A percentile compares a stretch with the other conserved stretches of the same genome.
Conservation (phyloP, 257 asterid species). For the Lavandula angustifolia region DNA sequence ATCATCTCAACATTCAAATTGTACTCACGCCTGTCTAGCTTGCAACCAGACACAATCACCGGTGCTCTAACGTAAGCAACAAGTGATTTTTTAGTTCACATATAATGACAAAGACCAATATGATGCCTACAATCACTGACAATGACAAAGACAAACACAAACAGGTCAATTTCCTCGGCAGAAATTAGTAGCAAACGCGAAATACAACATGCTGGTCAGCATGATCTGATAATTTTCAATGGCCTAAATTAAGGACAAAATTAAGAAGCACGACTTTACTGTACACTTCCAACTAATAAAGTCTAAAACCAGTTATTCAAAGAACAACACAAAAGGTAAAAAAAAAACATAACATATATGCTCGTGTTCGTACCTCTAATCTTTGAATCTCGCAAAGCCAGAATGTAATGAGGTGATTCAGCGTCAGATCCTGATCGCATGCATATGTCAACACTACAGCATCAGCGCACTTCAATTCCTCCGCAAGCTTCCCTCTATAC, state of each 20-base stretch:
- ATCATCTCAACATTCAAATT: conserved; percentile 70
- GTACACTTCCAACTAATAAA: neutral
- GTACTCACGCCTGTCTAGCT: conserved; percentile 77
- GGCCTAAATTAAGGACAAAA: too few species aligned
- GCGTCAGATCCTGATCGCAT: conserved; percentile 85
- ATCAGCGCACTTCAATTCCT: conserved; percentile 96
- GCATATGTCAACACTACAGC: conserved; percentile 94
- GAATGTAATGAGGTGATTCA: conserved; percentile 82
- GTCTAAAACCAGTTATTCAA: conserved; percentile 3
- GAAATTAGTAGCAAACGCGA: conserved; percentile 11
- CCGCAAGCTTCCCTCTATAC: conserved; percentile 85
- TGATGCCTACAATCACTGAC: neutral
- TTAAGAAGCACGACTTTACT: too few species aligned
- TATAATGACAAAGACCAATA: too few species aligned
- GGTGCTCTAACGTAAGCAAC: conserved; percentile 73
- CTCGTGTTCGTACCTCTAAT: conserved; percentile 63
- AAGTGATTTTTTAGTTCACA: too few species aligned
- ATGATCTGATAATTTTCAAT: neutral
- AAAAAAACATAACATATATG: conserved; percentile 14
- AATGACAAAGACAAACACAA: conserved; percentile 18
- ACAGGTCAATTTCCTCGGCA: conserved; percentile 20
- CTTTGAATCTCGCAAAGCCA: conserved; percentile 95
- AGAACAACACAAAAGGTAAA: neutral
- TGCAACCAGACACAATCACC: conserved; percentile 90
- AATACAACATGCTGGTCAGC: neutral